Conservation (phyloP, 257 asterid genomes). For the Lycium ferocissimum region DNA sequence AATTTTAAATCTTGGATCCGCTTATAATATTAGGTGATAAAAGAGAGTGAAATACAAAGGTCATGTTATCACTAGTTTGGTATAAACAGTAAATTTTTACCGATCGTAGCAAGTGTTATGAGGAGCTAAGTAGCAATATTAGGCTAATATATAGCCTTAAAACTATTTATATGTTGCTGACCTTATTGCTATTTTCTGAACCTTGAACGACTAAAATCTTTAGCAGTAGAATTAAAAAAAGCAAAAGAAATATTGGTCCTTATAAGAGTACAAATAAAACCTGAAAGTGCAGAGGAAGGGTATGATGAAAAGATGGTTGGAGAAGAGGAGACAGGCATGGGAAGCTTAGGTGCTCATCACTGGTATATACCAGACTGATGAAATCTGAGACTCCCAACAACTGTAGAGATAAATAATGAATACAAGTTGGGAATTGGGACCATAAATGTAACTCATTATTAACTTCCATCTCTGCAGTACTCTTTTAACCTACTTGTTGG, state of each 20-base stretch:
- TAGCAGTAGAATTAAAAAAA: too few relatives aligned
- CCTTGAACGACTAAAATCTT: too few relatives aligned
- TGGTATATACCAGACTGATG: background rate
- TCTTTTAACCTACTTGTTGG: constrained; percentile 24
- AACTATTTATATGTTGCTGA: too few relatives aligned
- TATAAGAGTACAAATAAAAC: background rate
- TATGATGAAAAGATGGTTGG: background rate
- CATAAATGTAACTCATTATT: constrained; percentile 24
- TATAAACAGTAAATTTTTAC: too few relatives aligned
- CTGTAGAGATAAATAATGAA: constrained; percentile 9
- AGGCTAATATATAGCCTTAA: background rate
- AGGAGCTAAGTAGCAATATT: background rate
- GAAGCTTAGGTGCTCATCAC: background rate
- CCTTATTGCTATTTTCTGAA: background rate
- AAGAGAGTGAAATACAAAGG: too few relatives aligned
- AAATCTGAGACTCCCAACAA: background rate
- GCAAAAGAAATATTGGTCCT: constrained; percentile 20
- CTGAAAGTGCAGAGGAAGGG: background rate
- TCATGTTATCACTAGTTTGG: too few relatives aligned
- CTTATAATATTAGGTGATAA: too few relatives aligned
- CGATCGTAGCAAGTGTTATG: background rate
- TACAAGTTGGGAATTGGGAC: constrained; percentile 31
- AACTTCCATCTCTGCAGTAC: background rate
- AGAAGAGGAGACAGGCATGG: constrained; percentile 29
- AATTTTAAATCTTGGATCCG: too few relatives aligned